Evolutionary conservation across 805 yeast genomes (phyloP).

Genomic region (Candida quercuum): DNA sequence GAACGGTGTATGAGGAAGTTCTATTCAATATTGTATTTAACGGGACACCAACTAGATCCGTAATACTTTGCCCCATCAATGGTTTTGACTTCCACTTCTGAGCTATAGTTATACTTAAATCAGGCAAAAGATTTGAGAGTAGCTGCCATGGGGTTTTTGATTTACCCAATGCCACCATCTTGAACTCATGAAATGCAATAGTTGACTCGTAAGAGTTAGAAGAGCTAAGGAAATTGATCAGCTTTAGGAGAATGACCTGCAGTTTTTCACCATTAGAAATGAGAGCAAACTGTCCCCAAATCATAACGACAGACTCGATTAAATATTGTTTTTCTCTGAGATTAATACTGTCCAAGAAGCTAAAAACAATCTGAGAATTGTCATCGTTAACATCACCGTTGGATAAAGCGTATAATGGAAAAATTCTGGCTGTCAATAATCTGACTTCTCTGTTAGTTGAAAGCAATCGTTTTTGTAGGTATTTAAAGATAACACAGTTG

Average conservation of each 20-base stretch:
- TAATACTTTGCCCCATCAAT: conserved; percentile 49
- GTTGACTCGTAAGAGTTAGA: conserved; percentile 60
- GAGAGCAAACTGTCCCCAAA: conserved; percentile 62
- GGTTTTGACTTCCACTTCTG: conserved; percentile 45
- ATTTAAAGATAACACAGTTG: conserved; percentile 30
- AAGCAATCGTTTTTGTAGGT: conserved; percentile 34
- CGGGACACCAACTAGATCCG: conserved; percentile 61
- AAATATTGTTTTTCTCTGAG: conserved; percentile 33
- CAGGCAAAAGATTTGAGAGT: conserved; percentile 73
- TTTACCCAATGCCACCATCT: conserved; percentile 50
- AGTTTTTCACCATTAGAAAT: conserved; percentile 62
- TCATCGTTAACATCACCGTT: conserved; percentile 35
- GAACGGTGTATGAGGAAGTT: conserved; percentile 71
- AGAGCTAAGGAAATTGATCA: conserved; percentile 64
- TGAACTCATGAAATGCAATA: conserved; percentile 60
- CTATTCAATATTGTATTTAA: conserved; percentile 56
- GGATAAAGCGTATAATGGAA: conserved; percentile 45
- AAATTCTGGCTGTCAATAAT: conserved; percentile 41
- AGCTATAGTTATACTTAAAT: conserved; percentile 59
- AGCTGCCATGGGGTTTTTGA: conserved; percentile 71
- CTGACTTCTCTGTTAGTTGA: conserved; percentile 52
- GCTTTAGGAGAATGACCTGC: conserved; percentile 56
- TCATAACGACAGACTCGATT: conserved; percentile 53
- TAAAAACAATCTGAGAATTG: conserved; percentile 41
- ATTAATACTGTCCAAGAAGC: conserved; percentile 36